Percentiles rank a stretch among this genome's conserved stretches.
Evolutionary conservation across 495 filamentous ascomycete species (phyloP).

Genomic region (Echria macrotheca): DNA sequence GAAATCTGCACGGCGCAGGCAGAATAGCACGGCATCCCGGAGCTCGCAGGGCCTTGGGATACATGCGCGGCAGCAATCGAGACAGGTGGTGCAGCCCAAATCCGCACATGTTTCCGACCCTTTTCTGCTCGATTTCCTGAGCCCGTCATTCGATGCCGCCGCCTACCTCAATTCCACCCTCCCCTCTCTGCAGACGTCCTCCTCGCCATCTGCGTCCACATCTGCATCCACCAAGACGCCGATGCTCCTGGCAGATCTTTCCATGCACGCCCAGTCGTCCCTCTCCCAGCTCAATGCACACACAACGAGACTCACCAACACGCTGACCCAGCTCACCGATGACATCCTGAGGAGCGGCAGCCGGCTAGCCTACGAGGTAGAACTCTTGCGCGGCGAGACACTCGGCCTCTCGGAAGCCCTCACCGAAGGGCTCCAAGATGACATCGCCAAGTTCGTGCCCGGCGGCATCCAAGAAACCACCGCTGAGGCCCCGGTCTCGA

Average conservation of each 20-base stretch:
- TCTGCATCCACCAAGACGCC: constrained; percentile 32
- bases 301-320: constrained; percentile 74
- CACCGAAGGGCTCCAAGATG: constrained; percentile 60
- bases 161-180: constrained; percentile 76
- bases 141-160: constrained; percentile 69
- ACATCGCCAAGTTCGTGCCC: constrained; percentile 65
- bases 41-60: constrained; percentile 16
- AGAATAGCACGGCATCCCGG: constrained; percentile 26
- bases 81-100: constrained; percentile 31
- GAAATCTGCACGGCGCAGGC: constrained; percentile 22
- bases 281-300: constrained; percentile 85
- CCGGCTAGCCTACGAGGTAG: constrained; percentile 89
- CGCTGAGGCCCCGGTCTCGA: constrained; percentile 6
- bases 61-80: constrained; percentile 24
- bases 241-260: constrained; percentile 69
- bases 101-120: constrained; percentile 57
- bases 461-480: constrained; percentile 34
- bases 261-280: constrained; percentile 73
- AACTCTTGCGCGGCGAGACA: constrained; percentile 83
- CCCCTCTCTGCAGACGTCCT: constrained; percentile 52
- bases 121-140: constrained; percentile 61
- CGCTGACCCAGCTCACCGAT: constrained; percentile 82
- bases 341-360: constrained; percentile 85
- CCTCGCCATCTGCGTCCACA: not conserved
- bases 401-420: constrained; percentile 70